These are phyloP conservation scores for Zasmidium cellare DNA, from an alignment of 2,329 filamentous ascomycete genomes.

Conservation along the genomic window DNA sequence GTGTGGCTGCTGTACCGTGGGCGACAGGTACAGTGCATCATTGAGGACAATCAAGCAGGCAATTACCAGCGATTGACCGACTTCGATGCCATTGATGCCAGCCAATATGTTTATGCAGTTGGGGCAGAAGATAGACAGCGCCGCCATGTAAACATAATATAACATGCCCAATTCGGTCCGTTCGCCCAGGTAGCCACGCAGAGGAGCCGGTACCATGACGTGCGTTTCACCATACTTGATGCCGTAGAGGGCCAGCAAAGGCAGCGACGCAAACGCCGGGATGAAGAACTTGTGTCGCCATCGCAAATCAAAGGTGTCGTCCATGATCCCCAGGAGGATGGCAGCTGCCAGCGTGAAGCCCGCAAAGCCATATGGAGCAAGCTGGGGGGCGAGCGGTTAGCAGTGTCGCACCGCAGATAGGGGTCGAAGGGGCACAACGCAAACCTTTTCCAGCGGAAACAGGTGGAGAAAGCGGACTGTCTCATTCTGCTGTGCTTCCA, in stretches of 20 bases:
- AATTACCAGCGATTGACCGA: slow-evolving; percentile 89
- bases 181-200: slow-evolving; percentile 81
- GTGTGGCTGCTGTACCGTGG: slow-evolving; percentile 69
- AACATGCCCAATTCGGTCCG: slow-evolving; percentile 72
- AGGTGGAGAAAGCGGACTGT: slow-evolving; percentile 82
- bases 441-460: slow-evolving; percentile 82
- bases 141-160: slow-evolving; percentile 97
- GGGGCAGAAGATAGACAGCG: slow-evolving; percentile 93
- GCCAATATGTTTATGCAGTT: slow-evolving; percentile 99
- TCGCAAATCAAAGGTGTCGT: slow-evolving; percentile 96
- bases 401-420: slow-evolving; percentile 49
- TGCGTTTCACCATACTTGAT: slow-evolving; percentile 97
- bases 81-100: slow-evolving; percentile 98
- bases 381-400: slow-evolving; percentile 53
- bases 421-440: slow-evolving; percentile 13
- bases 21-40: slow-evolving; percentile 79
- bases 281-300: slow-evolving; percentile 99
- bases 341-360: slow-evolving; percentile 90
- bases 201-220: slow-evolving; percentile 83
- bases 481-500: slow-evolving; percentile 71
- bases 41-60: slow-evolving; percentile 81
- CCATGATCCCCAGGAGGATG: slow-evolving; percentile 86
- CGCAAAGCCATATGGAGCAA: slow-evolving; percentile 91
- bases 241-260: slow-evolving; percentile 94
- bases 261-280: slow-evolving; percentile 87